Percentiles rank a stretch among this genome's conserved stretches.
These are phyloP conservation scores for Agrocybe chaxingu DNA, from an alignment of 768 basidiomycete species.

Conservation along the genomic window DNA sequence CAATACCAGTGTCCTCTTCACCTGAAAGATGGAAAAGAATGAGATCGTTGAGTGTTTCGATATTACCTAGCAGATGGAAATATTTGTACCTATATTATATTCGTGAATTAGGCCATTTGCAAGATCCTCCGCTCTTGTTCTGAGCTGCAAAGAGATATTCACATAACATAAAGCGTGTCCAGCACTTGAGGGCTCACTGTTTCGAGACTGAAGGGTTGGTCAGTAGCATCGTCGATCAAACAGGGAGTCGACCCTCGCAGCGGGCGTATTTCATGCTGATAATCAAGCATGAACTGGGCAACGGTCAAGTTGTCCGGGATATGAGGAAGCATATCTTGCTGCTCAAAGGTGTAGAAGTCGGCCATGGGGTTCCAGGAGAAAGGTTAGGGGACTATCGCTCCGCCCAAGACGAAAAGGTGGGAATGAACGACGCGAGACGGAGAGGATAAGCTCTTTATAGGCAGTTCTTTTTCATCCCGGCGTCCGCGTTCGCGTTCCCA, in stretches of 20 bases:
- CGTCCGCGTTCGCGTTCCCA: no score
- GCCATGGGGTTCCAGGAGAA: constrained; percentile 18
- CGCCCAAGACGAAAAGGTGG: no score
- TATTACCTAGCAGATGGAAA: not conserved
- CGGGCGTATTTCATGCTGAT: constrained; percentile 42
- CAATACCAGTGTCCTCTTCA: constrained; percentile 49
- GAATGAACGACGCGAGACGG: no score
- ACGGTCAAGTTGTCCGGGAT: constrained; percentile 57
- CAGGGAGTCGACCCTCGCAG: constrained; percentile 36
- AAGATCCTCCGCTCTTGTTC: constrained; percentile 34
- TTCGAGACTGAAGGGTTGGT: constrained; percentile 32
- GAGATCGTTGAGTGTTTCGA: not conserved
- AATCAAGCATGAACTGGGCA: constrained; percentile 55
- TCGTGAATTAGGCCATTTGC: constrained; percentile 35
- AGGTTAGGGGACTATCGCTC: no score
- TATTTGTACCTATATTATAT: constrained; percentile 32
- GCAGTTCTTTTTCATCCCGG: no score
- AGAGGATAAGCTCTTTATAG: no score
- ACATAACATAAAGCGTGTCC: not conserved
- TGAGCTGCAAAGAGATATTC: constrained; percentile 25
- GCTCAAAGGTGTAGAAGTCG: constrained; percentile 23
- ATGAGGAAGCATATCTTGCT: constrained; percentile 23
- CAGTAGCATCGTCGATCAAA: constrained; percentile 51
- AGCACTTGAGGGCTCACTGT: constrained; percentile 28
- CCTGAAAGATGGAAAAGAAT: constrained; percentile 23